Evolutionary conservation across 176 grass and related monocot genomes (phyloP), one percentile per base, ranked within the genome.

Genomic region (Puya raimondii): DNA sequence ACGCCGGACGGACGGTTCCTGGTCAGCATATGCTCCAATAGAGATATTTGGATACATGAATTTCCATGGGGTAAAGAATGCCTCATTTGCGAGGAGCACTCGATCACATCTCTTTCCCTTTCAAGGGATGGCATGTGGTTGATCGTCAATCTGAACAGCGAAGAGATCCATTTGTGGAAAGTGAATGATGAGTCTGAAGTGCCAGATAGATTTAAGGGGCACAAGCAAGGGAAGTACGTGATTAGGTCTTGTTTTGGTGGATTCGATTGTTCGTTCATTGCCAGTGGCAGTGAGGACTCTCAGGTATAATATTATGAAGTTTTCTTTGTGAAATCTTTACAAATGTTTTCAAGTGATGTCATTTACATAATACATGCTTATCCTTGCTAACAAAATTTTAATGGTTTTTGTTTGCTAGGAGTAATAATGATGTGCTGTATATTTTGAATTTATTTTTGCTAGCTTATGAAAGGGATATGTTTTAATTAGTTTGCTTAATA

Each of bases 241-340:
- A 99, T 99, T 74, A 87, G 94, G 53, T 90, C 94, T 70, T 99
- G 94, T 84, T 90, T 99, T 80, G 94, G 94, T 52, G 94, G 94
- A 71, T 91, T 84, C 33, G 66, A 81, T 53, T 92, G 79, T 77
- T 61, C 69, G 22, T 99, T 93, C 69, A 76, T 93, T 76, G 94
- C 94, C 68, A 93, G 89, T 72, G 89, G 94, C 68, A 99, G 94
- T 69, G 87, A 99, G 78, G 94, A 99, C 77, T 99, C 94, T 13
- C 87, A 93, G 94, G 94, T 99, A 87, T 74, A 69, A 16, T 58
- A 47, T 71, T 51, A n/a, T 56, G 3, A n/a, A 12, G n/a, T 21
- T 57, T 4, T 76, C 48, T 69, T 42, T 23, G 70, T 64, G 17
- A 9, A n/a, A 42, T 67, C 57, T 21, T 23, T 54, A 3, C 21